Evolutionary conservation across 2,329 filamentous ascomycete genomes (phyloP).

Genomic region (Aspergillus sp.): DNA sequence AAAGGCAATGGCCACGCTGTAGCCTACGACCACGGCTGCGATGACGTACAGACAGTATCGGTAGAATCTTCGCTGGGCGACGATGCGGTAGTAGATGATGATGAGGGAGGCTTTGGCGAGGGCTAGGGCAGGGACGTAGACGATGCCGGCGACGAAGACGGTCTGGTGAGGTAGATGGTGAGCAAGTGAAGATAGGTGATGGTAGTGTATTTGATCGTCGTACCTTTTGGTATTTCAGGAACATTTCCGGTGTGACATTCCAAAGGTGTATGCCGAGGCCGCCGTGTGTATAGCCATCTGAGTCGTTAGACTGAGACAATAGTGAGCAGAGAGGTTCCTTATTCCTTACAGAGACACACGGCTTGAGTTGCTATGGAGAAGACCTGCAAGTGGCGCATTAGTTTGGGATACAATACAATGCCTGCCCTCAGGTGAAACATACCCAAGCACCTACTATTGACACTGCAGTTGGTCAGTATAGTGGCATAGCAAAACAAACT

Average conservation of each 20-base stretch:
- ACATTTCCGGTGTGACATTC: constrained; percentile 20
- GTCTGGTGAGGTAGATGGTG: constrained; percentile 7
- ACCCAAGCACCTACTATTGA: constrained; percentile 25
- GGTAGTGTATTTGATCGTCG: background rate
- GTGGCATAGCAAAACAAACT: background rate
- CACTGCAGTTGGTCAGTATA: constrained; percentile 14
- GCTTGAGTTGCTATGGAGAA: constrained; percentile 18
- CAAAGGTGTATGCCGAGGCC: constrained; percentile 22
- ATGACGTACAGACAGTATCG: constrained; percentile 16
- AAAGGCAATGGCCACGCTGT: constrained; percentile 21
- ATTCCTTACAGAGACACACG: constrained; percentile 16
- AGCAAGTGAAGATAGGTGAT: too few relatives aligned
- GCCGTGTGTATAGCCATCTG: constrained; percentile 19
- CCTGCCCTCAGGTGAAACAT: background rate
- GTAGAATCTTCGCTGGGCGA: constrained; percentile 13
- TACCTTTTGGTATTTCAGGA: constrained; percentile 21
- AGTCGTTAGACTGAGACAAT: background rate
- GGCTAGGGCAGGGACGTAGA: constrained; percentile 24
- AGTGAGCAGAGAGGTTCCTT: background rate
- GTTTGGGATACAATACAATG: background rate
- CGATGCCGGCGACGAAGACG: constrained; percentile 18
- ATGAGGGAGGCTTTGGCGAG: constrained; percentile 25
- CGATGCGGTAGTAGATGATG: constrained; percentile 25
- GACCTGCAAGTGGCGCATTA: constrained; percentile 5
- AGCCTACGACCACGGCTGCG: constrained; percentile 17